Percentiles rank a stretch among this genome's conserved stretches.
These are phyloP conservation scores for Simplicillium aogashimaense DNA, from an alignment of 2,329 filamentous ascomycete genomes.

Conservation along the genomic window DNA sequence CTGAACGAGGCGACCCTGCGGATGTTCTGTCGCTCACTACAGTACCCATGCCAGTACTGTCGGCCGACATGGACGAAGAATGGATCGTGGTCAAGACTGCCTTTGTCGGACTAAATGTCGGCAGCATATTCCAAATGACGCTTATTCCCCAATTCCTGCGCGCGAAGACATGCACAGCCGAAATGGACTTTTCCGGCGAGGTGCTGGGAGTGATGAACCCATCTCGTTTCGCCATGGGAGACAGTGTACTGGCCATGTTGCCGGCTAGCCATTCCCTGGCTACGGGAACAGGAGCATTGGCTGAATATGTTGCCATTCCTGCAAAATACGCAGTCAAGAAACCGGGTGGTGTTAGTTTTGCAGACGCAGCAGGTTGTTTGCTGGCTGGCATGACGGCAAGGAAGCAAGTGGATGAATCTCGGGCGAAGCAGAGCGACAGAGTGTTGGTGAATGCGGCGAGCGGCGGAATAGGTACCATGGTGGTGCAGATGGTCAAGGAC, in stretches of 20 bases:
- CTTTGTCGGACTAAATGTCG: constrained; percentile 34
- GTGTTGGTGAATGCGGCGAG: constrained; percentile 41
- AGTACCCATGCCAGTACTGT: constrained; percentile 12
- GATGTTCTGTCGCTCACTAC: constrained; percentile 15
- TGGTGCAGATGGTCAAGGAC: constrained; percentile 31
- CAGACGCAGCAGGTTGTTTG: constrained; percentile 25
- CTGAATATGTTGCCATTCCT: constrained; percentile 26
- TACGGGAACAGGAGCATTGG: constrained; percentile 27
- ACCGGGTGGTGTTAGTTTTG: constrained; percentile 17
- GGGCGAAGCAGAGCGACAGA: constrained; percentile 23
- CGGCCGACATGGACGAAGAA: constrained; percentile 16
- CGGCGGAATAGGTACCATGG: constrained; percentile 37
- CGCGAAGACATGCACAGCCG: constrained; percentile 23
- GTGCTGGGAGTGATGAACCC: constrained; percentile 24
- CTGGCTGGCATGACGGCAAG: constrained; percentile 28
- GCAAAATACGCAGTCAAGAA: constrained; percentile 21
- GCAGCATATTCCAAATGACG: constrained; percentile 29
- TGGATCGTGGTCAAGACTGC: constrained; percentile 29
- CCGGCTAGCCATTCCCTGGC: constrained; percentile 19
- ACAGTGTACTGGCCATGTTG: constrained; percentile 27
- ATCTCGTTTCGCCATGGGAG: constrained; percentile 18
- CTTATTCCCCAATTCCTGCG: constrained; percentile 28
- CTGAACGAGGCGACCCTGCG: constrained; percentile 15
- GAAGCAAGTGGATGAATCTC: constrained; percentile 26
- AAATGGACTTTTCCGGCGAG: constrained; percentile 32